Percentiles rank a stretch among this genome's conserved stretches.
These are phyloP conservation scores for Daldinia loculata DNA, from an alignment of 495 filamentous ascomycete species.

Conservation along the genomic window DNA sequence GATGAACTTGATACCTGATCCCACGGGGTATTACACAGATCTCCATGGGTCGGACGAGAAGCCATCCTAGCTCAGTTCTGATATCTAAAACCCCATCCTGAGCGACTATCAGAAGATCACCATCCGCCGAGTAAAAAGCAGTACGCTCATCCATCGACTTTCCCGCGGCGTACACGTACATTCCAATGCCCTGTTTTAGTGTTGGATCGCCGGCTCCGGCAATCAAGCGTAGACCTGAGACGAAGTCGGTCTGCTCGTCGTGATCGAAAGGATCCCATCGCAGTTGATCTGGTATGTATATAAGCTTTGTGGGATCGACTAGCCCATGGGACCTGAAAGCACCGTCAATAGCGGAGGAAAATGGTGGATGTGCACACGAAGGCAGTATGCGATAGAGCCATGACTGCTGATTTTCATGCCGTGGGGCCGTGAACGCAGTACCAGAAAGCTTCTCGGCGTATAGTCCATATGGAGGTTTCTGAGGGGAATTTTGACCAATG, in stretches of 20 bases:
- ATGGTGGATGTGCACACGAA: constrained; percentile 80
- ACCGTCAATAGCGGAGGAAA: constrained; percentile 57
- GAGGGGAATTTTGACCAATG: constrained; percentile 82
- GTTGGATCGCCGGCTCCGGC: constrained; percentile 86
- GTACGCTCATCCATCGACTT: constrained; percentile 77
- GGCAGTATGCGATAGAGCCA: constrained; percentile 96
- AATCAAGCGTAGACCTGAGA: constrained; percentile 77
- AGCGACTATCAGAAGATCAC: constrained; percentile 85
- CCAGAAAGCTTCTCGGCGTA: constrained; percentile 95
- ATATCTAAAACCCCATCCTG: constrained; percentile 88
- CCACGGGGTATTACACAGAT: constrained; percentile 89
- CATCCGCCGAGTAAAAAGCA: constrained; percentile 91
- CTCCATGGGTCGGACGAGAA: constrained; percentile 88
- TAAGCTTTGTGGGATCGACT: constrained; percentile 53
- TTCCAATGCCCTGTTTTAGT: constrained; percentile 80
- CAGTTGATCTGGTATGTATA: constrained; percentile 85
- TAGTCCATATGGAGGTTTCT: constrained; percentile 83
- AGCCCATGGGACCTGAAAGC: constrained; percentile 34
- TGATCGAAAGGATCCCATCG: constrained; percentile 94
- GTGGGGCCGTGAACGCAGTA: constrained; percentile 90
- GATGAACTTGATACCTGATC: constrained; percentile 77
- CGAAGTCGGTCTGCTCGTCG: constrained; percentile 72
- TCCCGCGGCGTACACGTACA: constrained; percentile 83
- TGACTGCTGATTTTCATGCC: constrained; percentile 87
- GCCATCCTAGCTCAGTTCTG: constrained; percentile 81